Evolutionary conservation across 2,329 filamentous ascomycete genomes (phyloP).

Genomic region (Penicillium rolfsii): DNA sequence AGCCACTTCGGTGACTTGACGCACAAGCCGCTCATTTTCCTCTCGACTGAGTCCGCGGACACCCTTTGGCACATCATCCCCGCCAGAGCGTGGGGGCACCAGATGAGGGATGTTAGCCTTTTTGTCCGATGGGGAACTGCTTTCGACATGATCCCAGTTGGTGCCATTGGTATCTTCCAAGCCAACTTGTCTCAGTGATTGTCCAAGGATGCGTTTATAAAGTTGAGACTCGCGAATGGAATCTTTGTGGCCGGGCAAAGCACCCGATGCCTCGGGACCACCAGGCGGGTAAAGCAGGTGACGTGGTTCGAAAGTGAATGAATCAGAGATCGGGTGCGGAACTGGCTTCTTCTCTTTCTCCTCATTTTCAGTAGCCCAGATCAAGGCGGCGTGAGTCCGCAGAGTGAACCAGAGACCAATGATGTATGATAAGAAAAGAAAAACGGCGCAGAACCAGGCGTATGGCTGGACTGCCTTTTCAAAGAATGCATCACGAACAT

Average conservation of each 20-base stretch:
- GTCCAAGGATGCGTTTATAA: slow-evolving; percentile 90
- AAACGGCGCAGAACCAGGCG: slow-evolving; percentile 81
- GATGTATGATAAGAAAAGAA: slow-evolving; percentile 89
- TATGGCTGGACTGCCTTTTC: slow-evolving; percentile 88
- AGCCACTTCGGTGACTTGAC: slow-evolving; percentile 90
- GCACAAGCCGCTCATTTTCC: slow-evolving; percentile 78
- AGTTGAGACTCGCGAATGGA: slow-evolving; percentile 86
- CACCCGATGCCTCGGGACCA: slow-evolving; percentile 34
- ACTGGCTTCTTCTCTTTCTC: slow-evolving; percentile 65
- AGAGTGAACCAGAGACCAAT: slow-evolving; percentile 96
- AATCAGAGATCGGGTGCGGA: slow-evolving; percentile 31
- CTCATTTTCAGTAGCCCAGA: slow-evolving; percentile 86
- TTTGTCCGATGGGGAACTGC: slow-evolving; percentile 27
- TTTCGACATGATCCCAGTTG: slow-evolving; percentile 35
- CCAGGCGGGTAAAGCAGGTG: slow-evolving; percentile 37
- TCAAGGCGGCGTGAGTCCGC: slow-evolving; percentile 91
- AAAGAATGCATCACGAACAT: slow-evolving; percentile 85
- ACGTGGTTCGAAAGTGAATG: slow-evolving; percentile 40
- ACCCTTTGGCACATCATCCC: slow-evolving; percentile 41
- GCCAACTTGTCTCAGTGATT: slow-evolving; percentile 83
- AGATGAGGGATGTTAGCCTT: slow-evolving; percentile 63
- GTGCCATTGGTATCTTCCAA: slow-evolving; percentile 60
- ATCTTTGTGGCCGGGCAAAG: slow-evolving; percentile 56
- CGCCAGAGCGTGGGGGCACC: slow-evolving; percentile 69
- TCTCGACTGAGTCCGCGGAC: slow-evolving; percentile 73